Evolutionary conservation across 257 asterid species (phyloP), one percentile per base, ranked within the genome.

Genomic region (Eucommia ulmoides): DNA sequence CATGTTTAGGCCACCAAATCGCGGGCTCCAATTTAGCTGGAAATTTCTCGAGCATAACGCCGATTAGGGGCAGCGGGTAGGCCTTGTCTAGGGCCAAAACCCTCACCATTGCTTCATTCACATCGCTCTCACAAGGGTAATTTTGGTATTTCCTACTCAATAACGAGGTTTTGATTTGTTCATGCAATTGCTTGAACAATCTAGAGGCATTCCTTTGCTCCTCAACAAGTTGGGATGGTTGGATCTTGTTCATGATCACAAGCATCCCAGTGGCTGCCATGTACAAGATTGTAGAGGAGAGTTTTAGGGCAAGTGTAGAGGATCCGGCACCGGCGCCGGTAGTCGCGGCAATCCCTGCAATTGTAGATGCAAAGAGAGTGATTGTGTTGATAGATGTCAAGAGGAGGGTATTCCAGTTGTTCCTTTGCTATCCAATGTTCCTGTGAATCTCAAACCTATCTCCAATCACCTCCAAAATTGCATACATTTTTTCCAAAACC

Each of bases 181-280:
- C 20, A 22, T 22, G 65, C 7, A 65, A 21, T 22, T 59, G 58
- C 44, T 53, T 65, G 24, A 65, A 59, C 62, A 65, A 12, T 24
- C 66, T 59, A 4, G 62, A 14, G 0, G 66, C 66, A 45, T 33
- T 59, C 1, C 66, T 54, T 45, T 65, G 71, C 35, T 65, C 66
- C 33, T 65, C 71, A 18, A 54, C 71, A 16, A 65, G 66, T 51
- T 65, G 71, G 2, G 71, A 54, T 22, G 71, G 71, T 46, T 65
- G 71, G 24, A 65, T 47, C 47, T 65, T 59, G 62, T 65, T 65
- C 55, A 65, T 50, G 50, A 54, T 52, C 50, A 21, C 1, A 51
- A 59, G 16, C 55, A 65, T 22, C 46, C 54, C 62, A 0, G 71
- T 50, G 21, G 59, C 71, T 0, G 61, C 62, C 8, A 33, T 45